These are phyloP conservation scores for Exophiala sp. DNA, from an alignment of 2,329 filamentous ascomycete species.

Conservation along the genomic window DNA sequence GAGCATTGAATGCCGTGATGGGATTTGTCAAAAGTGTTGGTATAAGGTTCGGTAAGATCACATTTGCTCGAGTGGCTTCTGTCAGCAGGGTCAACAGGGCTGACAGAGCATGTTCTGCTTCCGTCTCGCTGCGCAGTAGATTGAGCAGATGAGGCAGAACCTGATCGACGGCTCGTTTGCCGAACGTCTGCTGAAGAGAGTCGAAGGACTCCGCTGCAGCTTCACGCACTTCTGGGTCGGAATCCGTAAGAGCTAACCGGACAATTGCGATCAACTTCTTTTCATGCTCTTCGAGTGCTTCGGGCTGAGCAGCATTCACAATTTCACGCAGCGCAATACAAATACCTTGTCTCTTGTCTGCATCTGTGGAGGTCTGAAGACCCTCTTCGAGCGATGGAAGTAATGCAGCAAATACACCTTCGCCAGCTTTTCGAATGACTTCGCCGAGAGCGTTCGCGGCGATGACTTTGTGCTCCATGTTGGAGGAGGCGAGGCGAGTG, in stretches of 20 bases:
- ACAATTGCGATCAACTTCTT: slow-evolving; percentile 93
- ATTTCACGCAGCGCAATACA: slow-evolving; percentile 94
- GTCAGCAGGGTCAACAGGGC: slow-evolving; percentile 92
- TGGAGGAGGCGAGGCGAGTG: slow-evolving; percentile 85
- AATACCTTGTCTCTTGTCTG: slow-evolving; percentile 93
- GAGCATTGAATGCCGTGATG: slow-evolving; percentile 92
- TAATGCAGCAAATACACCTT: slow-evolving; percentile 82
- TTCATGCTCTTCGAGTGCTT: slow-evolving; percentile 89
- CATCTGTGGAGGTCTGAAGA: slow-evolving; percentile 80
- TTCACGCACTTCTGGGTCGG: slow-evolving; percentile 84
- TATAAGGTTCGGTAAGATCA: slow-evolving; percentile 93
- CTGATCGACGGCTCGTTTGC: slow-evolving; percentile 92
- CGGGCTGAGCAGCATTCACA: slow-evolving; percentile 80
- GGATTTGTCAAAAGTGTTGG: slow-evolving; percentile 87
- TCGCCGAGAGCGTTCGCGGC: slow-evolving; percentile 95
- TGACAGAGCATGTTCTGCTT: slow-evolving; percentile 87
- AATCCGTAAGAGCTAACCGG: slow-evolving; percentile 85
- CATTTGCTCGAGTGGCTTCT: slow-evolving; percentile 88
- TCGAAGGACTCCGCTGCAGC: slow-evolving; percentile 97
- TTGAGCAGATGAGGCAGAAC: slow-evolving; percentile 89
- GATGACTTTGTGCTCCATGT: slow-evolving; percentile 98
- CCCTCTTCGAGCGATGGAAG: slow-evolving; percentile 91
- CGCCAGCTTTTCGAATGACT: slow-evolving; percentile 93
- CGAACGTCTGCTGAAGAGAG: slow-evolving; percentile 85
- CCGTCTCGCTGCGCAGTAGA: slow-evolving; percentile 77